Base-by-base conservation (phyloP, 805 yeast genomes). In the Metschnikowia noctiluminum region DNA sequence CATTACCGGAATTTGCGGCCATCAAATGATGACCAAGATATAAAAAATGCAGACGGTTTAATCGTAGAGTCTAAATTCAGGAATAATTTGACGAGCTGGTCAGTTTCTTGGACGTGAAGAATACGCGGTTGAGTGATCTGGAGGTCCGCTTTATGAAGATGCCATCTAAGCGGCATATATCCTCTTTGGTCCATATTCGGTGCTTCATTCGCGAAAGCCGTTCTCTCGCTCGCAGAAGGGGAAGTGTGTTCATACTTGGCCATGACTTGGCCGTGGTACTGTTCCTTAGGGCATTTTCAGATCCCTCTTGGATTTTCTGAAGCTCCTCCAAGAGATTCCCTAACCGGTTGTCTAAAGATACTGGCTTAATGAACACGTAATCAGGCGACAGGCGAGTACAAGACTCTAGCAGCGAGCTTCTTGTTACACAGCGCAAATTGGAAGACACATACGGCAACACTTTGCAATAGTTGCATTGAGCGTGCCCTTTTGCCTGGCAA, bases 11-110 rank as follows among this genome's bases (percentile, higher is more conserved):
- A 40, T 14, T 42, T 55, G 46, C 49, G 57, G 40, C 61, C 55
- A 21, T 55, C 55, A 28, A 59, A 55, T 6, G 66, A 58, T 15
- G 62, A 58, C 26, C 62, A 59, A 8, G 56, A 50, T 8, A 47
- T 55, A 16, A 52, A 64, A 38, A 63, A 67, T 36, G 50, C 65
- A 27, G 69, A 70, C 47, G 78, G 77, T 1, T 59, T 73, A 40
- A 62, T 73, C n/a, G 69, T 62, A 47, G 78, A 73, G 54, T 82
- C 59, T 14, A 62, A 57, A 28, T 63, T 60, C 47, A 59, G 78
- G 46, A 69, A 68, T 10, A 73, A 73, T 51, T 64, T 73, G 44
- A 56, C 54, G 49, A 68, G 73, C 51, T 70, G 75, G 75, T 52
- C 56, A 14, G 57, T 56, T 31, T 54, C 58, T 15, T 55, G 59